Evolutionary conservation across 1,284 basidiomycete species (phyloP).

Genomic region (Microbotryum saponariae): DNA sequence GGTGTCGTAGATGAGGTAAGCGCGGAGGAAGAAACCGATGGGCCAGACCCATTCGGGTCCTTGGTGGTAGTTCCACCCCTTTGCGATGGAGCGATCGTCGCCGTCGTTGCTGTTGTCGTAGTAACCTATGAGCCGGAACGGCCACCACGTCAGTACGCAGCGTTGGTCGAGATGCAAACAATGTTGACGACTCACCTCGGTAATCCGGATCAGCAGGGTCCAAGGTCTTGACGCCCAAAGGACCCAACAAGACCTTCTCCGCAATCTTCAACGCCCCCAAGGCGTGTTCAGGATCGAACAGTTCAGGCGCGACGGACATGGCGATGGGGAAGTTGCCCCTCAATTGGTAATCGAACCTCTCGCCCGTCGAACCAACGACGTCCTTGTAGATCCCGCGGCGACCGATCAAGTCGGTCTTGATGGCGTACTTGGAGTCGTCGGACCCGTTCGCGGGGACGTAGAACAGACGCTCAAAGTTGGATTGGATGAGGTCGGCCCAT

Average conservation of each 20-base stretch:
- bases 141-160: not conserved
- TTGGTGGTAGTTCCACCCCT: constrained; percentile 69
- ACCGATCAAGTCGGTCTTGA: constrained; percentile 68
- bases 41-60: constrained; percentile 47
- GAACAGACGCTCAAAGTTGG: constrained; percentile 81
- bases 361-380: constrained; percentile 73
- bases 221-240: constrained; percentile 88
- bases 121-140: constrained; percentile 45
- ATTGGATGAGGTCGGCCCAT: constrained; percentile 78
- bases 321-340: constrained; percentile 54
- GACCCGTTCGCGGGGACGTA: constrained; percentile 74
- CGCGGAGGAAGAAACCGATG: constrained; percentile 76
- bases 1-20: constrained; percentile 78
- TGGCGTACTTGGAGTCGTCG: constrained; percentile 63
- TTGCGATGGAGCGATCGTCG: constrained; percentile 68
- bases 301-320: constrained; percentile 93
- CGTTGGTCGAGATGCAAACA: not conserved
- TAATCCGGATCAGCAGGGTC: constrained; percentile 79
- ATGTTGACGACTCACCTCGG: constrained; percentile 35
- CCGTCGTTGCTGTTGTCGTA: constrained; percentile 91
- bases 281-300: constrained; percentile 76
- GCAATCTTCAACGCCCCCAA: constrained; percentile 66
- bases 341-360: constrained; percentile 91
- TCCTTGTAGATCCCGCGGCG: constrained; percentile 98
- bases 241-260: constrained; percentile 66